Percentiles rank a stretch among this genome's conserved stretches.
Conservation (phyloP, 2,329 filamentous ascomycete species). For the Decorospora gaudefroyi region DNA sequence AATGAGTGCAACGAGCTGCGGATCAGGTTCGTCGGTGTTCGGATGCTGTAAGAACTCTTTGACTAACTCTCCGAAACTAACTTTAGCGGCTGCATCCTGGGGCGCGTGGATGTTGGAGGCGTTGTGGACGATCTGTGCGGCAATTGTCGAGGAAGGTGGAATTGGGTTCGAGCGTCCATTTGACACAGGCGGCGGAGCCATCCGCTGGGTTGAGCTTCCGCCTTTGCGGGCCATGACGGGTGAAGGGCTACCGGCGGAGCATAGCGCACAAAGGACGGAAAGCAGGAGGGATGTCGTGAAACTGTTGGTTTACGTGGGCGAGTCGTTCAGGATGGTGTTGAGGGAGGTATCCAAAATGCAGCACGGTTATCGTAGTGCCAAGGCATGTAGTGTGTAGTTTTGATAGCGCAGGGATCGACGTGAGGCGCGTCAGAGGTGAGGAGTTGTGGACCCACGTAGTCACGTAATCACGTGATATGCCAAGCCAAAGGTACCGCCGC, state of each 20-base stretch:
- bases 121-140: slow-evolving; percentile 83
- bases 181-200: slow-evolving; percentile 23
- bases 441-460: too few relatives aligned
- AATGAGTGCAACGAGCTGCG: slow-evolving; percentile 80
- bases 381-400: neutral
- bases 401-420: slow-evolving; percentile 4
- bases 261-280: slow-evolving; percentile 22
- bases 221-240: slow-evolving; percentile 50
- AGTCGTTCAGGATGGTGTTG: neutral
- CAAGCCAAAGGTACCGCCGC: slow-evolving; percentile 22
- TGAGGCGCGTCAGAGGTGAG: slow-evolving; percentile 25
- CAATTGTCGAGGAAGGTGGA: slow-evolving; percentile 74
- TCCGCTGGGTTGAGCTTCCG: slow-evolving; percentile 40
- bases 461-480: slow-evolving; percentile 33
- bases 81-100: slow-evolving; percentile 67
- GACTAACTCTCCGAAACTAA: slow-evolving; percentile 75
- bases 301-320: neutral
- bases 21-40: slow-evolving; percentile 63
- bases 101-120: slow-evolving; percentile 68
- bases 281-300: neutral
- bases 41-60: slow-evolving; percentile 61
- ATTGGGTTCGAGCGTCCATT: slow-evolving; percentile 28
- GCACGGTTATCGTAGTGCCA: too few relatives aligned
- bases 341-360: too few relatives aligned
- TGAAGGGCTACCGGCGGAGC: slow-evolving; percentile 26